Percentiles rank a stretch among this genome's conserved stretches.
Evolutionary conservation across 768 basidiomycete genomes (phyloP).

Genomic region (Termitomyces sp.): DNA sequence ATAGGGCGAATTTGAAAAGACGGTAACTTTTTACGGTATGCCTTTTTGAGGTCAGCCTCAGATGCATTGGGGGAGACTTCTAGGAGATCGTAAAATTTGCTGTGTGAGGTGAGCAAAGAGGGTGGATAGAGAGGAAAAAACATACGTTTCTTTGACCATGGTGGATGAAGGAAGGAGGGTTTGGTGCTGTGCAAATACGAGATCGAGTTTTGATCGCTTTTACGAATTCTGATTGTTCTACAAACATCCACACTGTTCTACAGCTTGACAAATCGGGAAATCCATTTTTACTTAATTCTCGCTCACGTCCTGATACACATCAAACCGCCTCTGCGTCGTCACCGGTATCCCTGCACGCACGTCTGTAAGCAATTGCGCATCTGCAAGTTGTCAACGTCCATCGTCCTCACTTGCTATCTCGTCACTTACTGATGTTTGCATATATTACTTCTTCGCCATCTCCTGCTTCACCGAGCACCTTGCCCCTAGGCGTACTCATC

Average conservation of each 20-base stretch:
- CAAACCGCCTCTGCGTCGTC: constrained; percentile 86
- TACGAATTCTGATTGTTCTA: constrained; percentile 35
- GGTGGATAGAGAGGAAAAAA: constrained; percentile 7
- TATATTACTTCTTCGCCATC: constrained; percentile 78
- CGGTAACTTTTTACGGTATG: constrained; percentile 87
- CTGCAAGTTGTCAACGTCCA: constrained; percentile 12
- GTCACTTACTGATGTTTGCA: constrained; percentile 69
- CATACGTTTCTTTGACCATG: constrained; percentile 73
- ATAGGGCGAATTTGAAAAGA: not conserved
- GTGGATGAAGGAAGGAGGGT: constrained; percentile 17
- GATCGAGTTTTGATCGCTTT: constrained; percentile 21
- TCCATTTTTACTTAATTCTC: not conserved
- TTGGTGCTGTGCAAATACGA: constrained; percentile 7
- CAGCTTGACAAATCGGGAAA: constrained; percentile 33
- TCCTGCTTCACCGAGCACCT: constrained; percentile 64
- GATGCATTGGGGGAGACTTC: constrained; percentile 76
- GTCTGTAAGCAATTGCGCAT: constrained; percentile 51
- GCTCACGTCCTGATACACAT: constrained; percentile 81
- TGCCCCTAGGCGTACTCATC: constrained; percentile 47
- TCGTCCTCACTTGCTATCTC: not conserved
- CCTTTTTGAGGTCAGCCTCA: constrained; percentile 88
- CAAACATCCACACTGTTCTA: constrained; percentile 37
- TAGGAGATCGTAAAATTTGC: constrained; percentile 91
- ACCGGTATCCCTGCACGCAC: constrained; percentile 86
- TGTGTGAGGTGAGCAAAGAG: constrained; percentile 21